These are phyloP conservation scores for Podospora anserina DNA, from an alignment of 495 filamentous ascomycete species.

Conservation along the genomic window DNA sequence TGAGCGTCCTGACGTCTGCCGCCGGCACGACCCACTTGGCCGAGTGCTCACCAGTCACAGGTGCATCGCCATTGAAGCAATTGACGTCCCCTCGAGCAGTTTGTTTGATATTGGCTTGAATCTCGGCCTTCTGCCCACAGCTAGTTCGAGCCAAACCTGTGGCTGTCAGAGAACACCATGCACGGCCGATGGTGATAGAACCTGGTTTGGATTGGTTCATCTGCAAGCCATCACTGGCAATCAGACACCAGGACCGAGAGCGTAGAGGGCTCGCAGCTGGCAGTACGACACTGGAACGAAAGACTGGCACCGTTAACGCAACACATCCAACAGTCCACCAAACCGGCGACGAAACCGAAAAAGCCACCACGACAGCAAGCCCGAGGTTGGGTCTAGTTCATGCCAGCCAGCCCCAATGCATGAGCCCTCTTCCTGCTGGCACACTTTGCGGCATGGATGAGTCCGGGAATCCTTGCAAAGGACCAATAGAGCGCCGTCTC, in stretches of 20 bases:
- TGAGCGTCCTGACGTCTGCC: neutral
- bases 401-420: neutral
- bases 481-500: neutral
- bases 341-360: slow-evolving; percentile 7
- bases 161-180: neutral
- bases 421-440: no score
- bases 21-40: neutral
- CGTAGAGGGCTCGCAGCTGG: neutral
- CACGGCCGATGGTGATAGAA: neutral
- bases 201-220: neutral
- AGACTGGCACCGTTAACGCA: neutral
- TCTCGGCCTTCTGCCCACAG: neutral
- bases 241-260: neutral
- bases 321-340: neutral
- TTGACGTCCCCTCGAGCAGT: neutral
- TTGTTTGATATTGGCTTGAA: neutral
- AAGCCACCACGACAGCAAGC: slow-evolving; percentile 1
- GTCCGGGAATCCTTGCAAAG: neutral
- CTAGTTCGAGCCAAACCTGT: neutral
- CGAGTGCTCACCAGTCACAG: neutral
- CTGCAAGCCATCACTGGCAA: neutral
- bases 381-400: neutral
- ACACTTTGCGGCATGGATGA: neutral
- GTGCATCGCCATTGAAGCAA: neutral
- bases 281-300: neutral